phyloP scores from a whole-genome alignment of 2,329 filamentous ascomycete genomes.

The Teratosphaeria gauchensis region DNA sequence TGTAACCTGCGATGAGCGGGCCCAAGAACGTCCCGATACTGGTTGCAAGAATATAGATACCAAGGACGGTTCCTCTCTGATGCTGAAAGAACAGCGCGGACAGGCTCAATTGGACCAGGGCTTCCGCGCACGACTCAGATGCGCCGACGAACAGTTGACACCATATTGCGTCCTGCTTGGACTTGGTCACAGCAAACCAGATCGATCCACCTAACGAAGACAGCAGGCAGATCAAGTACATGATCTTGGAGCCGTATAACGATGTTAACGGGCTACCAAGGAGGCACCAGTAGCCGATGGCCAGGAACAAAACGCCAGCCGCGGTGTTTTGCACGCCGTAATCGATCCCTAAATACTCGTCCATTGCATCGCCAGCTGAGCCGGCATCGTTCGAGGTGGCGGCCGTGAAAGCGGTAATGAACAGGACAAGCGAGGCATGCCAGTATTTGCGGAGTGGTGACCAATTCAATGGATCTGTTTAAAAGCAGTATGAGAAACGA shows the following conservation, averaged over 20 bases:
- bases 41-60: constrained; percentile 47
- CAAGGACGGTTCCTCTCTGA: constrained; percentile 44
- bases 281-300: constrained; percentile 47
- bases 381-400: constrained; percentile 49
- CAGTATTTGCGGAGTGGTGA: constrained; percentile 20
- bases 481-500: constrained; percentile 1
- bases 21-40: constrained; percentile 49
- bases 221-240: constrained; percentile 45
- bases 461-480: constrained; percentile 22
- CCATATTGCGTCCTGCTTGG: constrained; percentile 41
- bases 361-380: constrained; percentile 42
- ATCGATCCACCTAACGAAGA: constrained; percentile 43
- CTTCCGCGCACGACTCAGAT: constrained; percentile 48
- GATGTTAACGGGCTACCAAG: constrained; percentile 45
- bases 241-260: constrained; percentile 45
- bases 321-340: constrained; percentile 47
- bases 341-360: constrained; percentile 41
- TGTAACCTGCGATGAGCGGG: constrained; percentile 44
- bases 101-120: constrained; percentile 47
- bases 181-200: constrained; percentile 43
- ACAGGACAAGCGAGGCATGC: constrained; percentile 40
- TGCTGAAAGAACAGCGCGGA: constrained; percentile 51
- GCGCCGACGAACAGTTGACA: constrained; percentile 50
- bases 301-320: constrained; percentile 47
- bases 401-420: constrained; percentile 46